These are phyloP conservation scores for Leucaena leucocephala DNA, from an alignment of 306 rosid species.

Conservation along the genomic window DNA sequence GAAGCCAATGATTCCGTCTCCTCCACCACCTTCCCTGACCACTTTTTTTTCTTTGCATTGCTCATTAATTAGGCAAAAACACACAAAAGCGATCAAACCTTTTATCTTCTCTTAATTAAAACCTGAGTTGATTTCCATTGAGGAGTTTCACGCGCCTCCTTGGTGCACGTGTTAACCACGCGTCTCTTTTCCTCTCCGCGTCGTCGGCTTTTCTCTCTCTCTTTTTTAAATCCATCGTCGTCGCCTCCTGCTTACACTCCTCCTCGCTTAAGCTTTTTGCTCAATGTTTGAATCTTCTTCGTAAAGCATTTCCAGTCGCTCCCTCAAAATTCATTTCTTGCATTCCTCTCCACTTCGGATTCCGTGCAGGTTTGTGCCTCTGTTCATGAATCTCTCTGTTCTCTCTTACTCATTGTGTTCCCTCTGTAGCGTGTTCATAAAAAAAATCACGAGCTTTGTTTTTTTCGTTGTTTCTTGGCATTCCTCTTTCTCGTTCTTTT, in stretches of 20 bases:
- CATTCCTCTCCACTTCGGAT: slow-evolving; percentile 19
- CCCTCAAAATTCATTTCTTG: slow-evolving; percentile 10
- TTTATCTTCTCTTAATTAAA: neutral
- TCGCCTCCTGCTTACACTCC: neutral
- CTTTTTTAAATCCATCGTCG: neutral
- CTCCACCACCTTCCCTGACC: neutral
- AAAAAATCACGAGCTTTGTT: neutral
- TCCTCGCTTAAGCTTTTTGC: neutral
- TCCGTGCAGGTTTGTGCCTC: slow-evolving; percentile 35
- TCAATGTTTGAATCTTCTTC: neutral
- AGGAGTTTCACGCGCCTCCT: neutral
- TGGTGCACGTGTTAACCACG: neutral
- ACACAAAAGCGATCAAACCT: too few species aligned
- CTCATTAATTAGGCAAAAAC: neutral
- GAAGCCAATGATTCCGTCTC: neutral
- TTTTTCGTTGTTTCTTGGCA: neutral
- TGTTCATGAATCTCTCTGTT: slow-evolving; percentile 3
- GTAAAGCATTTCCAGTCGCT: neutral
- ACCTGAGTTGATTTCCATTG: neutral
- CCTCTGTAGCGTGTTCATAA: slow-evolving; percentile 1
- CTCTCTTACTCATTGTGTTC: slow-evolving; percentile 19
- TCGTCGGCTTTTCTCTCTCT: neutral
- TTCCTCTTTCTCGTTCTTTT: neutral
- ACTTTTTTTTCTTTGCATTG: neutral
- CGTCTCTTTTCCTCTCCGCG: slow-evolving; percentile 28